Evolutionary conservation across 306 rosid species (phyloP).

Genomic region (Cyamopsis tetragonoloba): DNA sequence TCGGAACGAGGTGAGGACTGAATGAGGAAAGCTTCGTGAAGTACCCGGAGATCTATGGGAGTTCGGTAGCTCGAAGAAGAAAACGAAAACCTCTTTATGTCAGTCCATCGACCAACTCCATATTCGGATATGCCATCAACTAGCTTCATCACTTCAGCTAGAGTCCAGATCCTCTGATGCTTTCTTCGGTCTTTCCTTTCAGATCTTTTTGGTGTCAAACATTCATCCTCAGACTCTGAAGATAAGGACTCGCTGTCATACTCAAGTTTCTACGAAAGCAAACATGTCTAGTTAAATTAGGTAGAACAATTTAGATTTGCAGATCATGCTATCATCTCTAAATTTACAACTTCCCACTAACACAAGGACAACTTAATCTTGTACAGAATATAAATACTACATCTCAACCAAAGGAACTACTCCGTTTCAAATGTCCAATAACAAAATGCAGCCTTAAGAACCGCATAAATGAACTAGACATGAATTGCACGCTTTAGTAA

Average conservation of each 20-base stretch:
- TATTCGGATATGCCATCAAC: slow-evolving; percentile 91
- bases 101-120: slow-evolving; percentile 97
- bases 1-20: slow-evolving; percentile 16
- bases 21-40: slow-evolving; percentile 17
- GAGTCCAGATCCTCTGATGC: slow-evolving; percentile 94
- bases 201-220: slow-evolving; percentile 36
- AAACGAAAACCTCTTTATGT: slow-evolving; percentile 67
- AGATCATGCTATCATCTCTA: background rate
- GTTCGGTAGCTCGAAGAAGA: slow-evolving; percentile 73
- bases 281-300: slow-evolving; percentile 1
- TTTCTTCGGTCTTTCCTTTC: slow-evolving; percentile 69
- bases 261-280: slow-evolving; percentile 39
- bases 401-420: slow-evolving; percentile 9
- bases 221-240: slow-evolving; percentile 55
- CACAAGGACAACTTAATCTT: background rate
- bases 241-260: slow-evolving; percentile 42
- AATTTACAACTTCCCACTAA: background rate
- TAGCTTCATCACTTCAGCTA: slow-evolving; percentile 63
- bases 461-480: background rate
- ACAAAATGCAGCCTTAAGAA: slow-evolving; percentile 5
- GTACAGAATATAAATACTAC: background rate
- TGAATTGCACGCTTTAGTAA: slow-evolving; percentile 3
- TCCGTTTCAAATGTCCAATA: background rate
- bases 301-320: background rate
- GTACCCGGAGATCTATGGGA: slow-evolving; percentile 93